Conservation (phyloP, 179 eudicot genomes). For the Beta lomatogona region DNA sequence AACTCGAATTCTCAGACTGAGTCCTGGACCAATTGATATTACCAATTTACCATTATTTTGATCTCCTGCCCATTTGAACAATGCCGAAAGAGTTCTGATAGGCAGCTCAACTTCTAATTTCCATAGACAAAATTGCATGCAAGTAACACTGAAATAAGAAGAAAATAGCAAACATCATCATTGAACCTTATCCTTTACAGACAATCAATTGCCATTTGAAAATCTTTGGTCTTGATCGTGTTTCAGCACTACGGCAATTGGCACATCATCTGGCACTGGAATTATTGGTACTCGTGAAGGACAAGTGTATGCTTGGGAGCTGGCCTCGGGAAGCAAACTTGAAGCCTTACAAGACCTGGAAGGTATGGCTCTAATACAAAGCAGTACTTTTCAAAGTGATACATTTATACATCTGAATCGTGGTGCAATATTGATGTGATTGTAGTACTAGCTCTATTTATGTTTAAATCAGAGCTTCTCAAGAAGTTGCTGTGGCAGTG, state of each 20-base stretch:
- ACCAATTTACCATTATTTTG: not conserved
- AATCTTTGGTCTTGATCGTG: slow-evolving; percentile 14
- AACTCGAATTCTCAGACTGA: not conserved
- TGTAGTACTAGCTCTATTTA: not conserved
- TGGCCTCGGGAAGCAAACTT: slow-evolving; percentile 62
- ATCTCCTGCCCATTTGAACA: not conserved
- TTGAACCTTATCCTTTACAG: not conserved
- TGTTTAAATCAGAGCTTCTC: not conserved
- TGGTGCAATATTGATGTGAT: not conserved
- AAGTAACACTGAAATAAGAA: not conserved
- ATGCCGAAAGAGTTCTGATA: not conserved
- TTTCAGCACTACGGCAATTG: slow-evolving; percentile 62
- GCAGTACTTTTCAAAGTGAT: not conserved
- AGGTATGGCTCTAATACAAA: slow-evolving; percentile 46
- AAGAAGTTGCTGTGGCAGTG: not conserved
- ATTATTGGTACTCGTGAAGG: slow-evolving; percentile 76
- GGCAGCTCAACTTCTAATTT: not conserved
- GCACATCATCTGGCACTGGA: slow-evolving; percentile 72
- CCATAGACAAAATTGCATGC: not conserved
- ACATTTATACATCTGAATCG: not conserved
- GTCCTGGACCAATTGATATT: not conserved
- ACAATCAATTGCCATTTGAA: slow-evolving; percentile 5
- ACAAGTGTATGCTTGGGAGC: slow-evolving; percentile 71
- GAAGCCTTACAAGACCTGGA: slow-evolving; percentile 50
- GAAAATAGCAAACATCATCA: not conserved